Evolutionary conservation across 2,329 filamentous ascomycete genomes (phyloP).

Genomic region (Colletotrichum sublineola): DNA sequence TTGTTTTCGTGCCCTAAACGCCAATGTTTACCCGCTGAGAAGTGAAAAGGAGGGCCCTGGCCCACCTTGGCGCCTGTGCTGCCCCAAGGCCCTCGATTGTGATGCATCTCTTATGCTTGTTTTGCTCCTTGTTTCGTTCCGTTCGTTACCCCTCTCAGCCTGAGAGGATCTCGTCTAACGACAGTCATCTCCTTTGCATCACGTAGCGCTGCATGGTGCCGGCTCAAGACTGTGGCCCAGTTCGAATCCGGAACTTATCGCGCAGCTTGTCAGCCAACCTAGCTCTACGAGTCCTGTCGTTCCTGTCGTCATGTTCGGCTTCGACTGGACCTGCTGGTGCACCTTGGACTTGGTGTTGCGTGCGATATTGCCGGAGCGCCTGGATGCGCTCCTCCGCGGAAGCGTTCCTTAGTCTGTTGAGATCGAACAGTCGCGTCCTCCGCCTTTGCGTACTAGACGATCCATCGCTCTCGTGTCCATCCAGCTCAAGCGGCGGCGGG

Average conservation of each 20-base stretch:
- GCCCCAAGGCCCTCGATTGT: slow-evolving; percentile 1
- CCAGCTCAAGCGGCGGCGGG: slow-evolving; percentile 59
- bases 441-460: slow-evolving; percentile 53
- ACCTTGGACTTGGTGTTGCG: slow-evolving; percentile 52
- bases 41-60: slow-evolving; percentile 17
- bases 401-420: slow-evolving; percentile 70
- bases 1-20: slow-evolving; percentile 25
- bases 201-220: neutral
- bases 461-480: slow-evolving; percentile 53
- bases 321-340: slow-evolving; percentile 23
- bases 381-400: slow-evolving; percentile 73
- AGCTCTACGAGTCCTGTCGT: slow-evolving; percentile 56
- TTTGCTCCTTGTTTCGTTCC: slow-evolving; percentile 10
- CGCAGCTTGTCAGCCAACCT: slow-evolving; percentile 63
- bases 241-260: slow-evolving; percentile 67
- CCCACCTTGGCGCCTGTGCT: neutral
- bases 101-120: slow-evolving; percentile 12
- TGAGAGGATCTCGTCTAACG: neutral
- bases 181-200: neutral
- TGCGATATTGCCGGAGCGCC: slow-evolving; percentile 64
- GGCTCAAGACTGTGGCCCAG: slow-evolving; percentile 55
- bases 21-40: slow-evolving; percentile 23
- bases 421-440: slow-evolving; percentile 68
- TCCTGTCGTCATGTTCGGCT: slow-evolving; percentile 50
- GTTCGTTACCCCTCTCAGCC: neutral